phyloP scores from a whole-genome alignment of 2,329 filamentous ascomycete species.

The Fonsecaea pedrosoi region DNA sequence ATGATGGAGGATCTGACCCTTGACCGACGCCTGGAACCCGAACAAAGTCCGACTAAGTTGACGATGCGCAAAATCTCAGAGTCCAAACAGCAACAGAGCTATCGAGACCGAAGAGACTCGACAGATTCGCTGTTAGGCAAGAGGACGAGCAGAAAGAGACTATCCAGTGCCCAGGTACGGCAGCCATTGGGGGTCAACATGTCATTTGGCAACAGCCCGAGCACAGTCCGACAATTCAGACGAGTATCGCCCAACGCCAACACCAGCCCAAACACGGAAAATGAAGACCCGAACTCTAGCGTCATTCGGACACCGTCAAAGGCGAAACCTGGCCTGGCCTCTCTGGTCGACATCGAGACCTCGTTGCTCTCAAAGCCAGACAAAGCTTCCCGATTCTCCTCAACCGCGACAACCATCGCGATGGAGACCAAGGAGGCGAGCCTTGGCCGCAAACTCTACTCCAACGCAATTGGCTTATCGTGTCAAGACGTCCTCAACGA shows the following conservation, averaged over 20 bases:
- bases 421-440: constrained; percentile 75
- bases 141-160: constrained; percentile 49
- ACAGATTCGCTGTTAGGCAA: constrained; percentile 50
- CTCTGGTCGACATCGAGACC: constrained; percentile 25
- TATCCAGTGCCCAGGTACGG: constrained; percentile 62
- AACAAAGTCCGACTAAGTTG: constrained; percentile 37
- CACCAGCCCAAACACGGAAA: constrained; percentile 43
- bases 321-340: constrained; percentile 21
- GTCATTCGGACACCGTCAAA: constrained; percentile 36
- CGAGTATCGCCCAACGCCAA: constrained; percentile 75
- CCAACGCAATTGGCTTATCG: constrained; percentile 79
- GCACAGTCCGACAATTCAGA: constrained; percentile 89
- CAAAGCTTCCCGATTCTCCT: constrained; percentile 30
- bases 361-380: constrained; percentile 23
- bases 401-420: constrained; percentile 32
- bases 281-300: constrained; percentile 33
- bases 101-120: constrained; percentile 23
- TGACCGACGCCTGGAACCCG: constrained; percentile 36
- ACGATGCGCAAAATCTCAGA: constrained; percentile 34
- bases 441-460: constrained; percentile 80
- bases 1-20: constrained; percentile 50
- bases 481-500: constrained; percentile 88
- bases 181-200: constrained; percentile 86
- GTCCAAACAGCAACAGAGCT: constrained; percentile 14
- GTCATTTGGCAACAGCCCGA: constrained; percentile 91